These are phyloP conservation scores for Volvox carteri DNA, from an alignment of 163 green algal genomes.

Conservation along the genomic window DNA sequence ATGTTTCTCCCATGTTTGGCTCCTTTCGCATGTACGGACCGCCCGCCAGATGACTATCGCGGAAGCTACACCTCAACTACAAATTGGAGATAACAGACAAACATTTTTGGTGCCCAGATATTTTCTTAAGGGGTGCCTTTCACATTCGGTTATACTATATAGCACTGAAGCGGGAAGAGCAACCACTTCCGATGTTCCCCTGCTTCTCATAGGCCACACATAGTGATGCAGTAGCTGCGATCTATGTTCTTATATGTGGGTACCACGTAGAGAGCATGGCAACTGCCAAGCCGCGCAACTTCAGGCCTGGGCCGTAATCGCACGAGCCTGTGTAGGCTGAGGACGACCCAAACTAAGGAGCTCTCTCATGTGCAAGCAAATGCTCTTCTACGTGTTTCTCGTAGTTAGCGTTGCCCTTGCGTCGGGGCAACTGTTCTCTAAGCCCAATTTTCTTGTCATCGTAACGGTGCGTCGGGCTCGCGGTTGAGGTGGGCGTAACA, in stretches of 20 bases:
- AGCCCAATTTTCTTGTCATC: slow-evolving; percentile 29
- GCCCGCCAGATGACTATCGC: neutral
- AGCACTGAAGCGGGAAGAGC: neutral
- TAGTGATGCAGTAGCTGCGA: neutral
- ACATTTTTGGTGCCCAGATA: neutral
- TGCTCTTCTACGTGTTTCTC: neutral
- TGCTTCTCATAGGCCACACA: neutral
- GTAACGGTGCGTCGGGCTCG: slow-evolving; percentile 26
- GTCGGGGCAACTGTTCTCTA: neutral
- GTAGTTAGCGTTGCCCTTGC: neutral
- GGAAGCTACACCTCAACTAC: slow-evolving; percentile 26
- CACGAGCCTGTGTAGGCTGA: neutral
- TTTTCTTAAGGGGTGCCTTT: neutral
- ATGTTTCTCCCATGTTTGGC: no score
- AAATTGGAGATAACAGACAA: slow-evolving; percentile 4
- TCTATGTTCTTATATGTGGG: slow-evolving; percentile 9
- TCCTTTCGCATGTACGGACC: slow-evolving; percentile 13
- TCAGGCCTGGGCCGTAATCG: neutral
- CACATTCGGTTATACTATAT: neutral
- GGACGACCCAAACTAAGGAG: neutral
- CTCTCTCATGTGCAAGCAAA: neutral
- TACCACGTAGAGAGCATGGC: neutral
- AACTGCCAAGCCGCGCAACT: neutral
- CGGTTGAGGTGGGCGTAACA: no score
- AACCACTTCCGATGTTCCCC: neutral